Evolutionary conservation across 768 basidiomycete genomes (phyloP), one percentile per base, ranked within the genome.

Genomic region (Pisolithus orientalis): DNA sequence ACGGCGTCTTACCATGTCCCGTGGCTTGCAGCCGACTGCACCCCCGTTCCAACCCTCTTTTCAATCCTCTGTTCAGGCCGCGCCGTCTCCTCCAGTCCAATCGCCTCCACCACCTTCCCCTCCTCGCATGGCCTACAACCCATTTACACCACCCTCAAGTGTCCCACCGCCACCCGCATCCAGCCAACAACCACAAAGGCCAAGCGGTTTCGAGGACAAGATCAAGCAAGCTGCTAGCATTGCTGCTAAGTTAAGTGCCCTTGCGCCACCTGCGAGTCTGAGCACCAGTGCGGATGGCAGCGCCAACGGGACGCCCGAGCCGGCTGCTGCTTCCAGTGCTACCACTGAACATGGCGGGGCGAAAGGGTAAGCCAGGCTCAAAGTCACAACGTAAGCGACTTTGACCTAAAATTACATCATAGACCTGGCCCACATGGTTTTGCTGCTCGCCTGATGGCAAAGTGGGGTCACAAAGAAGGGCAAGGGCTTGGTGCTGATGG

Each of bases 381-480:
- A 13, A 44, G 6, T 9, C 8, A 25, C 24, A 6, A 9, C 43
- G 21, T 27, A 21, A 25, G 5, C 21, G 25, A 45, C 44, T 6
- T 9, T 7, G 14, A 28, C 27, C 5, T 44, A 27, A 28, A 17
- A 25, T 5, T 13, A 5, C 21, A 13, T 1, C 6, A 38, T 51
- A 77, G 78, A 50, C 73, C 82, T 38, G 83, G 89, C 56, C 81
- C 83, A 0, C 84, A 83, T 51, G 80, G 79, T 11, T 92, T 94
- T 59, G 91, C 91, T 31, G 84, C 85, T 11, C 84, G 89, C 32
- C 65, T 95, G 59, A 95, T 96, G 93, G 90, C 89, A 3, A 96
- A 94, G 71, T 94, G 89, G 90, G 94, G 94, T 0, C 92, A 96
- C 65, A 88, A 90, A 65, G 90, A 91, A 65, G 95, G 95, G 1